A percentile compares a stretch with the other conserved stretches of the same genome.
phyloP scores from a whole-genome alignment of 805 yeast species.

The Ogataea haglerorum region DNA sequence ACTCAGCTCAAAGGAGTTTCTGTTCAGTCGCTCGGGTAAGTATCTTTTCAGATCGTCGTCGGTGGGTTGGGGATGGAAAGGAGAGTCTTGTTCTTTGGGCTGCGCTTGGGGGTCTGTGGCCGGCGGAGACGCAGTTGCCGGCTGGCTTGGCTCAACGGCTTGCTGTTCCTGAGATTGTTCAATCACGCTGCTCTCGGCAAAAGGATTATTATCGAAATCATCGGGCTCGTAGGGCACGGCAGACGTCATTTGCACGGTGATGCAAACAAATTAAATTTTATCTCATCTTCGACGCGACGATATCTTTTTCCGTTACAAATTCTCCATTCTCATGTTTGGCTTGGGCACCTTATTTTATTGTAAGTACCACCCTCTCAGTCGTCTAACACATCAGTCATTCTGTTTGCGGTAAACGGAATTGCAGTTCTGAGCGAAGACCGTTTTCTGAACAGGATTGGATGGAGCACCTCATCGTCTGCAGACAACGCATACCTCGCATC shows the following conservation, averaged over 20 bases:
- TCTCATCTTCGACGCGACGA: constrained; percentile 6
- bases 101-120: not conserved
- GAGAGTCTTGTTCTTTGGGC: constrained; percentile 14
- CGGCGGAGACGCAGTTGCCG: not conserved
- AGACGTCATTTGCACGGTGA: constrained; percentile 29
- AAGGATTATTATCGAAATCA: constrained; percentile 60
- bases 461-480: constrained; percentile 24
- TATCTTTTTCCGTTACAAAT: not conserved
- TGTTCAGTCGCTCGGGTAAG: constrained; percentile 49
- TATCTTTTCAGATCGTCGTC: constrained; percentile 42
- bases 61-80: constrained; percentile 31
- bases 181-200: constrained; percentile 43
- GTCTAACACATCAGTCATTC: constrained; percentile 34
- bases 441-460: constrained; percentile 47
- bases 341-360: constrained; percentile 51
- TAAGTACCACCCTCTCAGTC: constrained; percentile 16
- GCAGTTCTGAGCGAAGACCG: constrained; percentile 62
- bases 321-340: constrained; percentile 40
- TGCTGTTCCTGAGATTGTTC: constrained; percentile 13
- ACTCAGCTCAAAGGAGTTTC: constrained; percentile 38
- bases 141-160: not conserved
- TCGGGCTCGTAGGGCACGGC: constrained; percentile 43
- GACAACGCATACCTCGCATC: constrained; percentile 16
- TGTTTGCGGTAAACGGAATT: constrained; percentile 52
- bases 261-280: not conserved